Evolutionary conservation across 2,329 filamentous ascomycete species (phyloP).

Genomic region (Epichloe sp.): DNA sequence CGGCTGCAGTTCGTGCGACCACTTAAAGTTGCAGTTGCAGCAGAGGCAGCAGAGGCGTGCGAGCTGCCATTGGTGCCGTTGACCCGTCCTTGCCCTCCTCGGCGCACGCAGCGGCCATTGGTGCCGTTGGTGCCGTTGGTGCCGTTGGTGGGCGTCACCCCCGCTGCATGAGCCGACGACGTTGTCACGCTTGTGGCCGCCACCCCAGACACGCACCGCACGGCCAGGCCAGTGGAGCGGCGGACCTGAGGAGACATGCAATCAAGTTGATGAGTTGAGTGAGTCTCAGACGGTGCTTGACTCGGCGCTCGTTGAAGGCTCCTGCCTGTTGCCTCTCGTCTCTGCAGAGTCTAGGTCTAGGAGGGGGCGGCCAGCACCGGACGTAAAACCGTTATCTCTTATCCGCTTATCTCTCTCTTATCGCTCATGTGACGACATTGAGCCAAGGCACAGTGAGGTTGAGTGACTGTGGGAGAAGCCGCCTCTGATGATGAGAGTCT

Average conservation of each 20-base stretch:
- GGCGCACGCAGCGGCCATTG: background rate
- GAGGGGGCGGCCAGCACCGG: no score
- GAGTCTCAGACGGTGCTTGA: background rate
- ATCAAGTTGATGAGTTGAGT: background rate
- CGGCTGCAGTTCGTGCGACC: conserved; percentile 1
- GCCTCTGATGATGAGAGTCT: no score
- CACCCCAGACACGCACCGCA: conserved; percentile 4
- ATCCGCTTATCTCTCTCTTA: background rate
- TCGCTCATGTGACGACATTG: background rate
- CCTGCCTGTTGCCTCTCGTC: no score
- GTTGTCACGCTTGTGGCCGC: background rate
- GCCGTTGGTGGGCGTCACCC: background rate
- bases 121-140: background rate
- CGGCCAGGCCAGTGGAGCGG: conserved; percentile 17
- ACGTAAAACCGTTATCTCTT: no score
- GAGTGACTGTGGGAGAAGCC: no score
- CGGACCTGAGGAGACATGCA: conserved; percentile 21
- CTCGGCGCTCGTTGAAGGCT: background rate
- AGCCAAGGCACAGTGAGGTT: background rate
- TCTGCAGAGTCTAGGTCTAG: no score
- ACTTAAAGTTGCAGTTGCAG: background rate
- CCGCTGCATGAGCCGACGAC: background rate
- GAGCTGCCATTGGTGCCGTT: no score
- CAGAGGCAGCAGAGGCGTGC: no score
- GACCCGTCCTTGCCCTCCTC: no score